Evolutionary conservation across 352 stramenopile genomes (phyloP), one percentile per base, ranked within the genome.

Genomic region (Aphanomyces euteiches): DNA sequence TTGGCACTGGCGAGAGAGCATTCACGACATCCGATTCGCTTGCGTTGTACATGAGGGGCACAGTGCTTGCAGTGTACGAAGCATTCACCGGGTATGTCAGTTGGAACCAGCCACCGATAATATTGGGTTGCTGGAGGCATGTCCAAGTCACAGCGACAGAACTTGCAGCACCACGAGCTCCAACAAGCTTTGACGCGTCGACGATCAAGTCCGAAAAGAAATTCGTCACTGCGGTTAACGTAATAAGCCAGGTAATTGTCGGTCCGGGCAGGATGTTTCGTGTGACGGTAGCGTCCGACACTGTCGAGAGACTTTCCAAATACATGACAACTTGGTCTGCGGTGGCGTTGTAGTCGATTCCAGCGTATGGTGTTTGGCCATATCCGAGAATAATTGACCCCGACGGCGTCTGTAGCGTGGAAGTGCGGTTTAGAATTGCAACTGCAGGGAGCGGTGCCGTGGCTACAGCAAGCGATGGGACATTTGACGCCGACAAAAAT

Each of bases 41-140:
- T 0, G 83, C 81, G 47, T 93, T 89, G 79, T 83, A 91, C 5
- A 75, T 72, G 3, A 93, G 77, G 17, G 81, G 66, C 7, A 75
- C 73, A 3, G 64, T 63, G 1, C 58, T 67, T 3, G 73, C 67
- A 40, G 72, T 72, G 71, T 72, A 58, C 0, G 72, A 77, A 17
- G 75, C 72, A 56, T 88, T 89, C 34, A 85, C 75, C 17, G 67
- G 66, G 61, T 78, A 72, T 38, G 74, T 69, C 5, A 91, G 54
- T 0, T 77, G 48, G 66, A 90, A 93, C 5, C 66, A 73, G 1
- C 85, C 85, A 17, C 59, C 57, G 38, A 93, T 86, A 7, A 58
- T 58, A 4, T 79, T 77, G 1, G 85, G 81, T 2, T 66, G 39
- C 53, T 84, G 82, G 0, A 54, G 70, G 47, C 86, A 71, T 0